Base-by-base conservation (phyloP, 305 asterid genomes). In the Petunia hybrid region DNA sequence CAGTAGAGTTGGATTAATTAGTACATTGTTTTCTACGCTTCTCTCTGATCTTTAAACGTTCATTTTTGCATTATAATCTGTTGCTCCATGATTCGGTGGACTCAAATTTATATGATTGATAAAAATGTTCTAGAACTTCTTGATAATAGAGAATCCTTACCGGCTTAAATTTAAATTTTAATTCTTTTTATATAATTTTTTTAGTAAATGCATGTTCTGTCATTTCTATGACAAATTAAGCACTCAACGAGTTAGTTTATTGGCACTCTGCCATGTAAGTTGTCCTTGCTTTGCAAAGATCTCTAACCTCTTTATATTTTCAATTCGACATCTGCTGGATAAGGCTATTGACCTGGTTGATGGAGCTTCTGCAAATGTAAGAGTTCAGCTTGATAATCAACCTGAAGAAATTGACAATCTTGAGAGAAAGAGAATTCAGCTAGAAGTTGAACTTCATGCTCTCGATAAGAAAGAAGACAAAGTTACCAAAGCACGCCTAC, bases 381-480 rank as follows among this genome's bases (percentile, higher is more conserved):
- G 98, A 73, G 97, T 94, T 6, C 97, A 94, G 85, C 92, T 92
- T 0, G 98, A 92, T 22, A 22, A 0, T 22, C 22, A 22, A 22
- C 22, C 22, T 22, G 22, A 22, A 22, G 22, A 22, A 22, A 22
- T 22, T 22, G 22, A 22, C 22, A 22, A 22, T 22, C 22, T 22
- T 22, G 22, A 22, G 22, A 22, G 22, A 22, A 22, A 22, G 22
- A 22, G 22, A 22, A 22, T 22, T 22, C 0, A 22, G 22, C 22
- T 22, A 70, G 98, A 94, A 79, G 85, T 94, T 1, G 97, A 94
- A 83, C 90, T 89, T 5, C 98, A 94, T 77, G 97, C 98, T 9
- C 93, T 92, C 0, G 98, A 94, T 81, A 94, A 92, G 90, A 97
- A 94, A 86, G 92, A 92, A 62, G 98, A 94, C 63, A 92, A 94